Evolutionary conservation across 352 stramenopile genomes (phyloP), one percentile per base, ranked within the genome.

Genomic region (Globisporangium irregulare): DNA sequence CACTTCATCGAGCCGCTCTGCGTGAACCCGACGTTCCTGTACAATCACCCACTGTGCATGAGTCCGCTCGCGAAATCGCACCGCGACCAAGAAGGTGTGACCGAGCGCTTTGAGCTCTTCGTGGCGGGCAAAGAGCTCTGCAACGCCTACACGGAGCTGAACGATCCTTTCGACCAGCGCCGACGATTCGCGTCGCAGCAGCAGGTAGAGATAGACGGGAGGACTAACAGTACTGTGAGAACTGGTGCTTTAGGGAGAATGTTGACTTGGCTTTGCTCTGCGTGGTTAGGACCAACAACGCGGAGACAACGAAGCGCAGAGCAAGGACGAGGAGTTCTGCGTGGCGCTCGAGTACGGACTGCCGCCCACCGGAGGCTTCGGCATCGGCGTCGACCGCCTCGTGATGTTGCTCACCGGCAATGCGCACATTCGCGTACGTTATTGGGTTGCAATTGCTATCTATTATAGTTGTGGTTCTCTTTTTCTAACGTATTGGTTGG

Each of bases 111-210:
- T 72, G 98, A 99, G 85, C 82, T 99, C 29, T 99, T 99, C 76
- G 95, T 99, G 38, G 93, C 91, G 36, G 93, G 81, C 66, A 97
- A 96, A 70, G 91, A 99, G 86, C 82, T 99, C 34, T 98, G 93
- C 69, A 99, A 99, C 78, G 97, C 97, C 5, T 99, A 99, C 84
- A 99, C 97, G 29, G 98, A 99, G 81, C 92, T 99, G 51, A 99
- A 99, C 80, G 95, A 99, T 69, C 97, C 98, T 46, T 92, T 97
- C 58, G 94, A 99, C 53, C 98, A 99, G 80, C 94, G 97, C 62
- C 80, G 95, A 67, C 91, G 97, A 24, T 99, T 99, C 72, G 83
- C 95, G 46, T 88, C 97, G 41, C 98, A 99, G 79, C 73, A 88
- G 83, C 89, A 75, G n/a, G 74, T 80, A 18, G 15, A 24, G 27